These are phyloP conservation scores for Chenopodium quinoa DNA, from an alignment of 148 eudicot genomes.

Conservation along the genomic window DNA sequence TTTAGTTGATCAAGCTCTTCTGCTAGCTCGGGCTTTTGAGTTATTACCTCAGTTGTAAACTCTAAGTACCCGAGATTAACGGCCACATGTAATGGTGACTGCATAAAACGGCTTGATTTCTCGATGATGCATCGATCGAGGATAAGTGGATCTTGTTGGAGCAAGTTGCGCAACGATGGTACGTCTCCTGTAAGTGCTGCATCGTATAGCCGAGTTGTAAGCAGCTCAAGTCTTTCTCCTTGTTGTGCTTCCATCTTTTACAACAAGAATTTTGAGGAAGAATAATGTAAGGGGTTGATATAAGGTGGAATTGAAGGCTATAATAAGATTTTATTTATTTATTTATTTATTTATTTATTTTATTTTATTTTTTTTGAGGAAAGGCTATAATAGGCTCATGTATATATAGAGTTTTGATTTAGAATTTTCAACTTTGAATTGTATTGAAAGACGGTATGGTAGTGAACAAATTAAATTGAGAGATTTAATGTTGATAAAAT, in stretches of 20 bases:
- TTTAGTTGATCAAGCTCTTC: constrained; percentile 30
- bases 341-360: too few species aligned
- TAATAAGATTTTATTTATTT: too few species aligned
- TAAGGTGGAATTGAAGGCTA: too few species aligned
- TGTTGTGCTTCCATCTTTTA: constrained; percentile 16
- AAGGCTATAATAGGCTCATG: neutral
- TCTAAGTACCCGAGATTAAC: constrained; percentile 33
- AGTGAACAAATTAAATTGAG: too few species aligned
- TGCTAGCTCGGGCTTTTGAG: constrained; percentile 38
- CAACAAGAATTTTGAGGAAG: neutral
- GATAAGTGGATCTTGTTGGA: constrained; percentile 33
- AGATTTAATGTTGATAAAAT: too few species aligned
- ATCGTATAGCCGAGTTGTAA: constrained; percentile 23
- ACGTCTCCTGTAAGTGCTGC: constrained; percentile 36
- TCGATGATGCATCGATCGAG: constrained; percentile 24
- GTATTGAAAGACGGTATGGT: neutral
- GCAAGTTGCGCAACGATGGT: constrained; percentile 16
- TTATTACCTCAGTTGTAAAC: constrained; percentile 29
- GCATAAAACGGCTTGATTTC: neutral
- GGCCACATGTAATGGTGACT: constrained; percentile 42
- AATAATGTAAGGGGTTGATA: neutral
- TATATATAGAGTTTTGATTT: too few species aligned
- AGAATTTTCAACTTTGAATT: neutral
- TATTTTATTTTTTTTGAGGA: neutral
- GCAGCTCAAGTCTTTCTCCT: neutral